Conservation (phyloP, 305 asterid genomes). For the Fraxinus sp. region DNA sequence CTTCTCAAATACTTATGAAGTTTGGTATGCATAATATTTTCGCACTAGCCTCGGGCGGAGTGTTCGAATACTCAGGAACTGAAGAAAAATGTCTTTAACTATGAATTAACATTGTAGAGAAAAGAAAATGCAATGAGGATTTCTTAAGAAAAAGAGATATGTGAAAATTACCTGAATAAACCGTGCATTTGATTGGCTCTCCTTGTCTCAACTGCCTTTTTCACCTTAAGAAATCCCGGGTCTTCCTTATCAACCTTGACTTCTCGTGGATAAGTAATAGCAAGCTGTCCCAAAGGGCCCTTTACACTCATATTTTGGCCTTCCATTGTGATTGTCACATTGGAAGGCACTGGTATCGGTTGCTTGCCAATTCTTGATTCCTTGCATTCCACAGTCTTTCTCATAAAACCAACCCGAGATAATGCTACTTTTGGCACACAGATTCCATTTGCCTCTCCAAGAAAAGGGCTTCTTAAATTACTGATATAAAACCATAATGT, state of each 20-base stretch:
- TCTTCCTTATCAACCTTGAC: conserved; percentile 65
- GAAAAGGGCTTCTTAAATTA: conserved; percentile 51
- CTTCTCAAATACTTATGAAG: not conserved
- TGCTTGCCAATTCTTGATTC: conserved; percentile 97
- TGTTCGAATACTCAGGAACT: not conserved
- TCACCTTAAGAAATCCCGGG: conserved; percentile 63
- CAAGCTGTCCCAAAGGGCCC: conserved; percentile 92
- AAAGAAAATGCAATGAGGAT: not conserved
- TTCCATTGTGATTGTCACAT: conserved; percentile 60
- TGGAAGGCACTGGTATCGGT: conserved; percentile 76
- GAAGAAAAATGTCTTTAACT: not conserved
- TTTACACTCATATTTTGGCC: conserved; percentile 82
- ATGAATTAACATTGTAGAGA: not conserved
- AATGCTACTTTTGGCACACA: conserved; percentile 37
- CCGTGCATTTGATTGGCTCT: conserved; percentile 98
- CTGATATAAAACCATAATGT: conserved; percentile 28
- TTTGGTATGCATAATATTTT: not conserved
- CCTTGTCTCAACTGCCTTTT: conserved; percentile 71
- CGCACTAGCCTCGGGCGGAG: not conserved
- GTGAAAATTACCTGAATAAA: conserved; percentile 61
- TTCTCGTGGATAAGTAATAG: conserved; percentile 82
- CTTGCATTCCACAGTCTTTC: conserved; percentile 68
- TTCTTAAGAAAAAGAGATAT: not conserved
- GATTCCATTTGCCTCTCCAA: conserved; percentile 49
- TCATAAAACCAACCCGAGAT: conserved; percentile 38